Percentiles rank a stretch among this genome's conserved stretches.
These are phyloP conservation scores for Vicia villosa DNA, from an alignment of 306 rosid species.

Conservation along the genomic window DNA sequence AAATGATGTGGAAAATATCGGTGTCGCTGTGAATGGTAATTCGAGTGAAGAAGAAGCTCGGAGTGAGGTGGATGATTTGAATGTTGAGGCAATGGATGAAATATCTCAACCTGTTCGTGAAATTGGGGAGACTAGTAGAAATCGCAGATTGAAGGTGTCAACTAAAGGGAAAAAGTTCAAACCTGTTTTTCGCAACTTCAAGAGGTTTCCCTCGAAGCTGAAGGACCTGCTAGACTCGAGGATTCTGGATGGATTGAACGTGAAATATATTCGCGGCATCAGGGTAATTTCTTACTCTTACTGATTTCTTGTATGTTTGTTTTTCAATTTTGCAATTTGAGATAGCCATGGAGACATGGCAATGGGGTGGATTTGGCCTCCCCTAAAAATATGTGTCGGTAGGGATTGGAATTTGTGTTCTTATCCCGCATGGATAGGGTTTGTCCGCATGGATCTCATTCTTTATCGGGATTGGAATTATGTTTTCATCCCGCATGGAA, in stretches of 20 bases:
- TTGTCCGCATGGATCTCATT: too few relatives aligned
- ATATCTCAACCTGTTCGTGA: not conserved
- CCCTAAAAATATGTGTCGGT: too few relatives aligned
- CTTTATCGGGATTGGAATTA: too few relatives aligned
- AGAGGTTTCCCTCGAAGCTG: slow-evolving; percentile 60
- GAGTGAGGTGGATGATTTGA: too few relatives aligned
- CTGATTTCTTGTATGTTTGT: not conserved
- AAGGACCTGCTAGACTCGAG: slow-evolving; percentile 69
- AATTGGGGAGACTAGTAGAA: not conserved
- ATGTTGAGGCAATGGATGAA: too few relatives aligned
- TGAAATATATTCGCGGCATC: slow-evolving; percentile 52
- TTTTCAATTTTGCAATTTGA: not conserved
- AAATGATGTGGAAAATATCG: not conserved
- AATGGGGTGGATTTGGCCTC: too few relatives aligned
- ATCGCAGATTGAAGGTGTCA: not conserved
- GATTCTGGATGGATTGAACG: slow-evolving; percentile 68
- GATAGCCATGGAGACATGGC: too few relatives aligned
- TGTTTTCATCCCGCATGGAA: too few relatives aligned
- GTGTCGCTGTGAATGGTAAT: not conserved
- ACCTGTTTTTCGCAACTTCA: not conserved
- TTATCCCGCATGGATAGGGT: too few relatives aligned
- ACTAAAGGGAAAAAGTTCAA: slow-evolving; percentile 25
- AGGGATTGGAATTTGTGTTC: too few relatives aligned
- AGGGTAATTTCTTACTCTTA: slow-evolving; percentile 53
- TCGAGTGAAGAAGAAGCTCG: not conserved